Evolutionary conservation across 305 asterid genomes (phyloP), one percentile per base, ranked within the genome.

Genomic region (Plantago lanceolata): DNA sequence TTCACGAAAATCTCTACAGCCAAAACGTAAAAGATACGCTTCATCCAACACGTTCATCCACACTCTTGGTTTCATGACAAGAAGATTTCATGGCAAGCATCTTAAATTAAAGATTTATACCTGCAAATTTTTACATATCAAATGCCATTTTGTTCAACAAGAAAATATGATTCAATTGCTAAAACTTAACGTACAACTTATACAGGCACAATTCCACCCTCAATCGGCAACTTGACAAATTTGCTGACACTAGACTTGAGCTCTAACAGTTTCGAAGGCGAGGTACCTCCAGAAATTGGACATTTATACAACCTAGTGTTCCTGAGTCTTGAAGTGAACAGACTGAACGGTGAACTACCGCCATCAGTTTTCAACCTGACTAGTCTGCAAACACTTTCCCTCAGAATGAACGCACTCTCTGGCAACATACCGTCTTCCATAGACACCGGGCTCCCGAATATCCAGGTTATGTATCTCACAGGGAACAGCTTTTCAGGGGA

Each of bases 151-250:
- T 31, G 35, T 35, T 35, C 2, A 35, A 35, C 15, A 4, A 33
- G 40, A 0, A 33, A 33, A 33, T 40, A 40, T 40, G 45, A 11
- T 40, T 40, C 45, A 40, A 3, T 12, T 40, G 15, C 45, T 40
- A 9, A 9, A 40, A 33, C 12, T 51, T 12, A 9, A 20, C 1
- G 13, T 50, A 13, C 24, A 19, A 19, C 15, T 51, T 19, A 19
- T 51, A 0, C 64, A 59, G 73, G 74, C 20, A 49, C 33, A 5
- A 63, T 73, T 63, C 58, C 73, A 40, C 62, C 43, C 20, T 63
- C 67, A 0, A 20, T 73, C 1, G 59, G 54, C n/a, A 68, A 64
- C 16, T 35, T 73, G 29, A 68, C 73, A 3, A 58, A 58, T 17
- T 18, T 73, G 49, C 15, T 5, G 5, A 13, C 0, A 5, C 48